Percentiles rank a stretch among this genome's conserved stretches.
Conservation (phyloP, 2,329 filamentous ascomycete genomes). For the Didymosphaeria variabile region DNA sequence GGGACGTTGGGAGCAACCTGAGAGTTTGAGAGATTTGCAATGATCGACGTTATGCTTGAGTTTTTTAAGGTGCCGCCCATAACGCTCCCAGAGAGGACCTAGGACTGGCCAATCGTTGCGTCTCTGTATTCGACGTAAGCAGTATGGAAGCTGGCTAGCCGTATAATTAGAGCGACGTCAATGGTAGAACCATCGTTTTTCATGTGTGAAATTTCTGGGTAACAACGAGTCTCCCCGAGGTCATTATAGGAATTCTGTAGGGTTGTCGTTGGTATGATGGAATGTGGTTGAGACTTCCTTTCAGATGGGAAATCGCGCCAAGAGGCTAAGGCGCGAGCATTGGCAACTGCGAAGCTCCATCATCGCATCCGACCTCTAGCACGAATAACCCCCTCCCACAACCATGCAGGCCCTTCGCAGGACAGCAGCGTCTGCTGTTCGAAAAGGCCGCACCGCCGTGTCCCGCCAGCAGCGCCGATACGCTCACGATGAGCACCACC, state of each 20-base stretch:
- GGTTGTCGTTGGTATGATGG: no score
- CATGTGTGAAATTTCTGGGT: neutral
- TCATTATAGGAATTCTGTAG: no score
- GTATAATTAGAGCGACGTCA: neutral
- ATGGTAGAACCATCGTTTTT: no score
- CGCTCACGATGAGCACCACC: constrained; percentile 48
- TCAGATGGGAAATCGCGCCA: constrained; percentile 19
- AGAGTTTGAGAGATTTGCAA: no score
- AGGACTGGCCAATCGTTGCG: neutral
- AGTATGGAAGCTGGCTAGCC: neutral
- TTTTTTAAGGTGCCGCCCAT: no score
- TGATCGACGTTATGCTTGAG: no score
- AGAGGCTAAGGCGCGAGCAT: constrained; percentile 25
- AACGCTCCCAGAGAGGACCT: neutral
- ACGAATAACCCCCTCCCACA: constrained; percentile 30
- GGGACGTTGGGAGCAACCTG: no score
- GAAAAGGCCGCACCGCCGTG: constrained; percentile 45
- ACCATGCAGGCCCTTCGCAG: constrained; percentile 58
- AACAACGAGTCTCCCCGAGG: no score
- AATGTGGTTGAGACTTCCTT: neutral
- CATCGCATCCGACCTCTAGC: constrained; percentile 29
- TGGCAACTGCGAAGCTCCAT: constrained; percentile 37
- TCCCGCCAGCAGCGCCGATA: constrained; percentile 53
- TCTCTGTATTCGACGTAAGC: neutral
- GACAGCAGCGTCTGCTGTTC: constrained; percentile 54